Conservation (phyloP, 2,329 filamentous ascomycete genomes). For the Mycosphaerelloides madeirae region DNA sequence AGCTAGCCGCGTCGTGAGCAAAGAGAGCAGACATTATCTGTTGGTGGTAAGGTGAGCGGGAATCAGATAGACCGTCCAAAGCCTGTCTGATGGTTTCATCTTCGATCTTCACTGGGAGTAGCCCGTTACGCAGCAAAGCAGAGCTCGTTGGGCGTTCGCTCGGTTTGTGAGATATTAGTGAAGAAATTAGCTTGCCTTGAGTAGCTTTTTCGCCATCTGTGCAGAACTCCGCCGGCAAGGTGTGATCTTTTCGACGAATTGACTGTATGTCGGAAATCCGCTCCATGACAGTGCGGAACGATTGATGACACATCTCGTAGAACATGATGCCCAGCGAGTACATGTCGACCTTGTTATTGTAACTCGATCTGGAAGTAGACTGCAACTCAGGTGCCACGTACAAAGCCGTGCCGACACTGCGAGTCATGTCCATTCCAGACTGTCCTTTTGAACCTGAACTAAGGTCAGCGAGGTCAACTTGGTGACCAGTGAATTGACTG, state of each 20-base stretch:
- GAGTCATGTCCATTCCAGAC: slow-evolving; percentile 58
- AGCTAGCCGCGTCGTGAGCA: slow-evolving; percentile 46
- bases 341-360: slow-evolving; percentile 97
- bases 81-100: slow-evolving; percentile 84
- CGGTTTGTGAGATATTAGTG: slow-evolving; percentile 75
- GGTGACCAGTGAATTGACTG: neutral
- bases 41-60: slow-evolving; percentile 79
- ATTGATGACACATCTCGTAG: slow-evolving; percentile 81
- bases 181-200: slow-evolving; percentile 72
- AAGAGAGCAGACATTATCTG: slow-evolving; percentile 88
- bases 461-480: too few species aligned
- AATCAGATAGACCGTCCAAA: slow-evolving; percentile 73
- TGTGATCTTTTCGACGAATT: slow-evolving; percentile 63
- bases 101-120: slow-evolving; percentile 85
- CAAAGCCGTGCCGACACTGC: slow-evolving; percentile 70
- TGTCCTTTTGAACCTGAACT: slow-evolving; percentile 8
- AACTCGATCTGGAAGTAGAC: slow-evolving; percentile 67
- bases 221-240: slow-evolving; percentile 69
- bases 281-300: slow-evolving; percentile 59
- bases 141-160: slow-evolving; percentile 75
- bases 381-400: slow-evolving; percentile 92
- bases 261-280: slow-evolving; percentile 61
- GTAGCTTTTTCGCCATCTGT: slow-evolving; percentile 60
- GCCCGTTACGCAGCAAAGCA: slow-evolving; percentile 78
- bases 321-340: slow-evolving; percentile 96